Evolutionary conservation across 176 grass and related monocot species (phyloP), one percentile per base, ranked within the genome.

Genomic region (Oryza meyeriana): DNA sequence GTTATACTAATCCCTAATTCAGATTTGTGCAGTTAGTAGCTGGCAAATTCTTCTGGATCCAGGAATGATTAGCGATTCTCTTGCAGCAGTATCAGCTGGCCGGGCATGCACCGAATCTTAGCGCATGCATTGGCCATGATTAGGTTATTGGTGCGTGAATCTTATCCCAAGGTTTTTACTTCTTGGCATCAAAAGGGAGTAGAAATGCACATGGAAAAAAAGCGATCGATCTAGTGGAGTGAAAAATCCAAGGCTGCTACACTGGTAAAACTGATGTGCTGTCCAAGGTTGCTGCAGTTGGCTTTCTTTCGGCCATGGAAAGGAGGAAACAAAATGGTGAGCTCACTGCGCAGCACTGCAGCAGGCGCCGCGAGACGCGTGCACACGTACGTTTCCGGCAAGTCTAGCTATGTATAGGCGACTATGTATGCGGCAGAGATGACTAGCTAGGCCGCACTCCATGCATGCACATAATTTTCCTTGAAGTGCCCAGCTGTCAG

Each of bases 11-110:
- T 59, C 22, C 6, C 8, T 59, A 72, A 0, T 36, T 66, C 77
- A 79, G 62, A 9, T 38, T 32, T 29, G 79, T 18, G 29, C 42
- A 20, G 5, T 35, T 58, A 40, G 88, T 58, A 40, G 88, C 83
- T 86, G 83, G 67, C 88, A 90, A 78, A 83, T 86, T 90, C 79
- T 74, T 86, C 47, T 82, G 83, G 78, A 86, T 89, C 73, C 81
- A 45, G 27, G 88, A 89, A 89, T 89, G 78, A 85, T 85, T 77
- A 89, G 78, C 73, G 35, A 70, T 80, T 75, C 81, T 38, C 72
- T 44, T 36, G 18, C 75, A 30, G 42, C 33, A 1, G 36, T 31
- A 34, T 30, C 42, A 27, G 59, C 71, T 22, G 48, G 22, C 55
- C 55, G 8, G 5, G 55, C n/a, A n/a, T n/a, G 20, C 9, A 59